Evolutionary conservation across 2,329 filamentous ascomycete genomes (phyloP).

Genomic region (Neonectria ditissima): DNA sequence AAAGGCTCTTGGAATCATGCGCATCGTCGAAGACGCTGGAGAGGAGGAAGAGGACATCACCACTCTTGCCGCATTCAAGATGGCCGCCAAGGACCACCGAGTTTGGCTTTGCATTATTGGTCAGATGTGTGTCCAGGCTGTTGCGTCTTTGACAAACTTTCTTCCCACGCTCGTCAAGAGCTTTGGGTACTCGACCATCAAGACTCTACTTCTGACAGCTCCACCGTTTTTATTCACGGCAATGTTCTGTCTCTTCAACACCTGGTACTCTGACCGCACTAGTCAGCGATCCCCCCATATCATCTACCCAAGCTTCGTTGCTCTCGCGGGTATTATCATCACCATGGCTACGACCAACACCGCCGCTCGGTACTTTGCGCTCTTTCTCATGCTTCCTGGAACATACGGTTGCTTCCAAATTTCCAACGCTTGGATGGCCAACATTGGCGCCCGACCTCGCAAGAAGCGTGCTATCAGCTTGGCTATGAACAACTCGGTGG

Average conservation of each 20-base stretch:
- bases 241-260: slow-evolving; percentile 45
- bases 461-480: slow-evolving; percentile 30
- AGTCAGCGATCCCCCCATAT: slow-evolving; percentile 36
- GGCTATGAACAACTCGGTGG: slow-evolving; percentile 36
- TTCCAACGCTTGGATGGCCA: slow-evolving; percentile 31
- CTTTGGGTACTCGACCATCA: slow-evolving; percentile 44
- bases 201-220: slow-evolving; percentile 46
- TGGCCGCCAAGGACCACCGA: slow-evolving; percentile 43
- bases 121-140: slow-evolving; percentile 46
- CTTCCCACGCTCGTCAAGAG: slow-evolving; percentile 47
- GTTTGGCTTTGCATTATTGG: slow-evolving; percentile 45
- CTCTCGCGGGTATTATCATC: slow-evolving; percentile 28
- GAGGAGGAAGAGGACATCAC: slow-evolving; percentile 37
- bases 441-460: slow-evolving; percentile 23
- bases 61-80: slow-evolving; percentile 39
- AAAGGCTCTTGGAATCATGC: slow-evolving; percentile 23
- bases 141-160: slow-evolving; percentile 49
- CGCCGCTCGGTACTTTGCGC: slow-evolving; percentile 37
- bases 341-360: slow-evolving; percentile 34
- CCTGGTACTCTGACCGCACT: slow-evolving; percentile 46
- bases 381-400: slow-evolving; percentile 39
- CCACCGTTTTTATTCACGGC: slow-evolving; percentile 47
- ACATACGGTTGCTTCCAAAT: slow-evolving; percentile 33
- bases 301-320: slow-evolving; percentile 26
- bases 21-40: slow-evolving; percentile 29